Evolutionary conservation across 495 filamentous ascomycete species (phyloP).

Genomic region (Penicillium chermesinum): DNA sequence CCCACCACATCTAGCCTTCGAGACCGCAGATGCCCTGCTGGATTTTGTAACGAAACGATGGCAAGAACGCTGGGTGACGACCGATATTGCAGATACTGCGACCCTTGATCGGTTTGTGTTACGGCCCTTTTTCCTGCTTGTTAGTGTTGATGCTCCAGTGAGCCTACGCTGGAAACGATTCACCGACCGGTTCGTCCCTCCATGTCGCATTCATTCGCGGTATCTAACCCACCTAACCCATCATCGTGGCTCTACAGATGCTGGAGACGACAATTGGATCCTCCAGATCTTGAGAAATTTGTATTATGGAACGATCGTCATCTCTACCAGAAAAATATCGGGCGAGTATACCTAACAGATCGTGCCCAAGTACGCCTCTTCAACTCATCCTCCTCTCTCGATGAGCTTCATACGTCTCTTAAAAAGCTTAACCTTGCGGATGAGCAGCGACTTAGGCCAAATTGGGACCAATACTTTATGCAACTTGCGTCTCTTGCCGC

Average conservation of each 20-base stretch:
- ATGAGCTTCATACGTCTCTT: slow-evolving; percentile 64
- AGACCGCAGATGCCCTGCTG: slow-evolving; percentile 56
- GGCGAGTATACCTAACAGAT: slow-evolving; percentile 67
- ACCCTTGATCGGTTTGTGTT: slow-evolving; percentile 66
- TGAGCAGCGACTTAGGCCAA: slow-evolving; percentile 76
- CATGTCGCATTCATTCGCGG: not conserved
- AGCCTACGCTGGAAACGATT: slow-evolving; percentile 75
- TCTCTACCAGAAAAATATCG: slow-evolving; percentile 62
- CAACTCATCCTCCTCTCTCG: slow-evolving; percentile 69
- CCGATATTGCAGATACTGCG: slow-evolving; percentile 63
- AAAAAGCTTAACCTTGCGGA: slow-evolving; percentile 66
- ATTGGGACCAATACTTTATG: slow-evolving; percentile 99
- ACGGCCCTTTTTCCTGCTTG: slow-evolving; percentile 86
- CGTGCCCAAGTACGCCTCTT: slow-evolving; percentile 78
- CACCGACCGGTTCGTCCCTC: slow-evolving; percentile 42
- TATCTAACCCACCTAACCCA: slow-evolving; percentile 1
- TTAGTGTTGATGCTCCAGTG: slow-evolving; percentile 87
- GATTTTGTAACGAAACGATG: slow-evolving; percentile 83
- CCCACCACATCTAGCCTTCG: slow-evolving; percentile 44
- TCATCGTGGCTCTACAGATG: slow-evolving; percentile 31
- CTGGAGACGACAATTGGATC: slow-evolving; percentile 32
- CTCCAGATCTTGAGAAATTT: slow-evolving; percentile 70
- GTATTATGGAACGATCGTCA: slow-evolving; percentile 68
- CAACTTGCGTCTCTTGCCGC: slow-evolving; percentile 85
- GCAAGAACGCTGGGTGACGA: slow-evolving; percentile 77